Conservation (phyloP, 257 asterid species). For the Primulina tabacum region DNA sequence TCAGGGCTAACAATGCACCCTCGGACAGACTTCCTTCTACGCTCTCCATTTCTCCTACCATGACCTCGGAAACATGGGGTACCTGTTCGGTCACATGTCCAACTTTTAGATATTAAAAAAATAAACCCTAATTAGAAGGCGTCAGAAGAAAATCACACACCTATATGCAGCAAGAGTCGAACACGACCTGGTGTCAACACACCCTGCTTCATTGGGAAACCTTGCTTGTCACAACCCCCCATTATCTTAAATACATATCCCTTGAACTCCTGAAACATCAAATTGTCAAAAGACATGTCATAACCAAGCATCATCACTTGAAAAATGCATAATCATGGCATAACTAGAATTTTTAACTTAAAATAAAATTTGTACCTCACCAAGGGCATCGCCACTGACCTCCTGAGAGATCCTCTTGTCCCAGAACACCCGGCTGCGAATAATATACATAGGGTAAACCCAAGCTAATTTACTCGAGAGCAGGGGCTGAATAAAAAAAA, state of each 20-base stretch:
- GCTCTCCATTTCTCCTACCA: slow-evolving; percentile 71
- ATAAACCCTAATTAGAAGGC: neutral
- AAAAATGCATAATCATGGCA: neutral
- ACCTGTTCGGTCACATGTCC: slow-evolving; percentile 31
- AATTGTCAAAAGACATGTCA: neutral
- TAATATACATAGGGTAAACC: neutral
- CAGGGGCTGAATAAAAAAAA: neutral
- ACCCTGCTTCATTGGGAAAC: slow-evolving; percentile 64
- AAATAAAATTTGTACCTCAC: slow-evolving; percentile 33
- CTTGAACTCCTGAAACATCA: slow-evolving; percentile 38
- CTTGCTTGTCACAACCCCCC: slow-evolving; percentile 66
- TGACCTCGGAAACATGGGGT: slow-evolving; percentile 76
- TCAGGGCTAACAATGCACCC: slow-evolving; percentile 82
- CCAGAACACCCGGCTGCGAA: slow-evolving; percentile 43
- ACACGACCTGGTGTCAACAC: slow-evolving; percentile 55
- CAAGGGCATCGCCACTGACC: slow-evolving; percentile 53
- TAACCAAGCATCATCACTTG: neutral
- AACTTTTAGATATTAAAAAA: neutral
- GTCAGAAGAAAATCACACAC: slow-evolving; percentile 18
- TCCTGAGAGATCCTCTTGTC: slow-evolving; percentile 58
- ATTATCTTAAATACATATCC: slow-evolving; percentile 57
- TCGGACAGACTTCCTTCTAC: slow-evolving; percentile 81
- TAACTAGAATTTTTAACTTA: neutral
- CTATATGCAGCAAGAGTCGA: slow-evolving; percentile 44
- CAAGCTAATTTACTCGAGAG: neutral